phyloP scores from a whole-genome alignment of 768 basidiomycete species.

The Russula sp. region DNA sequence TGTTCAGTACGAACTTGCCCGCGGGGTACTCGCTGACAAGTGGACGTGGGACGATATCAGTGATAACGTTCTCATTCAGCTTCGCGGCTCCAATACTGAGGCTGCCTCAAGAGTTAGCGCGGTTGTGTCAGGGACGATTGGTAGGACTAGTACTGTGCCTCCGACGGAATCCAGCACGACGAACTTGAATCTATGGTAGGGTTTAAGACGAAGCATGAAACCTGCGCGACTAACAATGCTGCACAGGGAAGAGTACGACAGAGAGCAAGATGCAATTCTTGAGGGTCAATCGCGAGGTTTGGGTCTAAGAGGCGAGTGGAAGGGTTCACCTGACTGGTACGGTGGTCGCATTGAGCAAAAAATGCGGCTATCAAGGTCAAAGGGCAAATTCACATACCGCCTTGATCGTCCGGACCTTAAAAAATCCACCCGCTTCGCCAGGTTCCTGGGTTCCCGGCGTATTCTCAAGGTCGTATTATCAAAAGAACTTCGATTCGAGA shows the following conservation, averaged over 20 bases:
- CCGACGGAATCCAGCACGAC: not conserved
- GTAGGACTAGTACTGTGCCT: not conserved
- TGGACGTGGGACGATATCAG: constrained; percentile 44
- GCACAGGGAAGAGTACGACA: constrained; percentile 52
- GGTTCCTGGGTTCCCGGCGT: constrained; percentile 61
- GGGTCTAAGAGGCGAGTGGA: constrained; percentile 57
- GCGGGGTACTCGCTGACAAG: constrained; percentile 38
- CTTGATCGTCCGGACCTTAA: constrained; percentile 57
- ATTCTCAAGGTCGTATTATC: constrained; percentile 56
- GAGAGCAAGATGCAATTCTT: constrained; percentile 59
- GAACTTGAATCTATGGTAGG: constrained; percentile 16
- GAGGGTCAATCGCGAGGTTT: constrained; percentile 57
- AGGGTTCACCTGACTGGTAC: constrained; percentile 52
- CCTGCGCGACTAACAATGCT: not conserved
- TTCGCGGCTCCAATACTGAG: constrained; percentile 38
- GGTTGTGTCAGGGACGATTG: constrained; percentile 11
- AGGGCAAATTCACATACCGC: constrained; percentile 36
- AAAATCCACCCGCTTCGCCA: constrained; percentile 62
- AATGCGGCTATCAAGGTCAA: constrained; percentile 39
- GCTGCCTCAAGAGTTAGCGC: constrained; percentile 31
- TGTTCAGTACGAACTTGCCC: constrained; percentile 46
- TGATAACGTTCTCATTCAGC: constrained; percentile 30
- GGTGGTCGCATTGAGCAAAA: constrained; percentile 67
- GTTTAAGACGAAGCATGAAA: not conserved
- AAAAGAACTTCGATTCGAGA: constrained; percentile 40